A percentile compares a stretch with the other conserved stretches of the same genome.
These are phyloP conservation scores for Coffea eugenioides DNA, from an alignment of 257 asterid species.

Conservation along the genomic window DNA sequence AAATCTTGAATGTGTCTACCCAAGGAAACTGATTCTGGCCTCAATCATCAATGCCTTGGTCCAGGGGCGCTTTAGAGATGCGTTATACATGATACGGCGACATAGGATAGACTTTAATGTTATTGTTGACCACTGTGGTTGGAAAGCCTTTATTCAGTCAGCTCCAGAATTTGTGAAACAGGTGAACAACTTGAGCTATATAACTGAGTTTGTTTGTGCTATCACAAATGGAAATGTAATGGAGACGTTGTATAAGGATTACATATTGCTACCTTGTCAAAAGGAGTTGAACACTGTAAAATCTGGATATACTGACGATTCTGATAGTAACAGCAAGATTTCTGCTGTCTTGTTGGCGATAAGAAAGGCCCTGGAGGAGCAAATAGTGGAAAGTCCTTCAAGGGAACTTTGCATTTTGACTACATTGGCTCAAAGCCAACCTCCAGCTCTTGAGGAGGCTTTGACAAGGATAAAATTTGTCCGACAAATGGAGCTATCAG, in stretches of 20 bases:
- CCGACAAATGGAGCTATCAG: constrained; percentile 80
- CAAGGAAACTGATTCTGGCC: constrained; percentile 82
- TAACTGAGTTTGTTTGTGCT: constrained; percentile 88
- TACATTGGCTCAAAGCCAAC: constrained; percentile 76
- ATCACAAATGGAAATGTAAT: constrained; percentile 70
- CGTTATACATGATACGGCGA: constrained; percentile 78
- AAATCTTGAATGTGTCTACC: constrained; percentile 90
- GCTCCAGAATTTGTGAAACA: constrained; percentile 76
- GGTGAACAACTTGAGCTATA: constrained; percentile 70
- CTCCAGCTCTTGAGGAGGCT: constrained; percentile 92
- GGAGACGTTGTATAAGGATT: constrained; percentile 68
- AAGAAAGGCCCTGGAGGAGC: constrained; percentile 83
- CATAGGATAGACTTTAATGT: constrained; percentile 95
- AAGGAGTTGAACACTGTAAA: constrained; percentile 30
- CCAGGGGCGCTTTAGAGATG: constrained; percentile 74
- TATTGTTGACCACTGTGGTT: constrained; percentile 82
- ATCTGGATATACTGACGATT: constrained; percentile 27
- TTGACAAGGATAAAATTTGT: constrained; percentile 69
- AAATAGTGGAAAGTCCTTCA: constrained; percentile 62
- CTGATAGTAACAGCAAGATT: constrained; percentile 49
- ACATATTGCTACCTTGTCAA: constrained; percentile 28
- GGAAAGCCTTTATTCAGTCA: constrained; percentile 67
- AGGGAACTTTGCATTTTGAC: constrained; percentile 96
- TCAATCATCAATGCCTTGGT: constrained; percentile 75
- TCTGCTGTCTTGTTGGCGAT: constrained; percentile 55